A percentile compares a stretch with the other conserved stretches of the same genome.
phyloP scores from a whole-genome alignment of 2,329 filamentous ascomycete species.

The Botryotinia narcissicola region DNA sequence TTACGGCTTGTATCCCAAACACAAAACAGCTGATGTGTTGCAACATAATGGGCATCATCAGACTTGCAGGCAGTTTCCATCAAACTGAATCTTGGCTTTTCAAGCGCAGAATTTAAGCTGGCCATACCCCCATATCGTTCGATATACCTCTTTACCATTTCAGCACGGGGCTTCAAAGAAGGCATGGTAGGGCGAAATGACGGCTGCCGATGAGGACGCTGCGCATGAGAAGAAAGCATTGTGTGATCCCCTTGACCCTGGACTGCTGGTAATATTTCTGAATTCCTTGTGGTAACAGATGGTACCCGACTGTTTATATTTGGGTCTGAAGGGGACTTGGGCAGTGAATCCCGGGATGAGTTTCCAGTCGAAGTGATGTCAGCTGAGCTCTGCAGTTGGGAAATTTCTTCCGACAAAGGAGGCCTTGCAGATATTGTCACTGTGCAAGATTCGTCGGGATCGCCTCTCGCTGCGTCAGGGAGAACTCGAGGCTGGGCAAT shows the following conservation, averaged over 20 bases:
- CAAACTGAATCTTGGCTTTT: conserved; percentile 51
- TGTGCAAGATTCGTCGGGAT: conserved; percentile 5
- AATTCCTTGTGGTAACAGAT: neutral
- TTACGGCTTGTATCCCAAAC: conserved; percentile 44
- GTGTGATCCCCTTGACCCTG: neutral
- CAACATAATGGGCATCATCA: conserved; percentile 62
- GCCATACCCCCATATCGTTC: conserved; percentile 27
- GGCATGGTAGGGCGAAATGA: conserved; percentile 26
- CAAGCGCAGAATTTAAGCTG: conserved; percentile 40
- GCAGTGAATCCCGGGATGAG: neutral
- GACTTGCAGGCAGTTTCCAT: conserved; percentile 54
- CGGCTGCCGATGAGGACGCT: conserved; percentile 25
- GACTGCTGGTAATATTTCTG: neutral
- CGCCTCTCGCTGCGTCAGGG: conserved; percentile 11
- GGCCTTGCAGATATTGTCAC: conserved; percentile 8
- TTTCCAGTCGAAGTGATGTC: neutral
- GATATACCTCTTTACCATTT: conserved; percentile 33
- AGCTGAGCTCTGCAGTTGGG: neutral
- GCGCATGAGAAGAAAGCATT: conserved; percentile 18
- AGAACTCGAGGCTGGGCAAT: neutral
- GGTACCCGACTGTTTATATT: neutral
- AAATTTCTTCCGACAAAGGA: neutral
- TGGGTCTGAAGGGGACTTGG: neutral
- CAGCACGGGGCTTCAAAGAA: conserved; percentile 28
- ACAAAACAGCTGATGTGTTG: conserved; percentile 65